A percentile compares a stretch with the other conserved stretches of the same genome.
These are phyloP conservation scores for Microbotryum silenes-acaulis DNA, from an alignment of 1,284 basidiomycete genomes.

Conservation along the genomic window DNA sequence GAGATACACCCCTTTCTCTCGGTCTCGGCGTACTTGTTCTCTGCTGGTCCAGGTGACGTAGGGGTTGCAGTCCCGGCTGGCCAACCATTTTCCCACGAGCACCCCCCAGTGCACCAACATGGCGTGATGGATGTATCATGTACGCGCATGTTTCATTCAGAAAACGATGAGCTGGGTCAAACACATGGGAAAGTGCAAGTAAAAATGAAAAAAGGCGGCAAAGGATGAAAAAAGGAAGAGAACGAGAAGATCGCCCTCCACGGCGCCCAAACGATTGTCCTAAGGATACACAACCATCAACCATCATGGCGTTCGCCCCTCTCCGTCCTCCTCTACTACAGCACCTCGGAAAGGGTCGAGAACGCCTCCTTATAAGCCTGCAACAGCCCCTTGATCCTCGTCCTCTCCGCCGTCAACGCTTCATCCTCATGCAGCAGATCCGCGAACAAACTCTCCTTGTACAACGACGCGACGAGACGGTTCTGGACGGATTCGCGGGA, in stretches of 20 bases:
- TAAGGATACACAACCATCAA: not conserved
- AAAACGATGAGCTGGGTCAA: too few species aligned
- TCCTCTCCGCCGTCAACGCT: constrained; percentile 81
- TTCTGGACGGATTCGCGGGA: constrained; percentile 96
- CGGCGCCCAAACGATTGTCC: not conserved
- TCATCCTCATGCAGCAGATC: constrained; percentile 95
- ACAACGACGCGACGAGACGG: constrained; percentile 80
- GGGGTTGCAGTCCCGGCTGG: too few species aligned
- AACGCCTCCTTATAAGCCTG: constrained; percentile 98
- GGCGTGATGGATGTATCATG: too few species aligned
- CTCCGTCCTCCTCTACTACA: constrained; percentile 10
- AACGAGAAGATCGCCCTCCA: not conserved
- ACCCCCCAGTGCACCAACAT: too few species aligned
- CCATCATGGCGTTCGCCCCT: not conserved
- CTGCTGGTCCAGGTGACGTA: too few species aligned
- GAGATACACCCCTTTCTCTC: too few species aligned
- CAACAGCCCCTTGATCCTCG: constrained; percentile 85
- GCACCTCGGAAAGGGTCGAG: constrained; percentile 35
- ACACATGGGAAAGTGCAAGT: too few species aligned
- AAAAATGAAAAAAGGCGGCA: too few species aligned
- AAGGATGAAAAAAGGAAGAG: not conserved
- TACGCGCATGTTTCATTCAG: too few species aligned
- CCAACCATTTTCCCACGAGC: too few species aligned
- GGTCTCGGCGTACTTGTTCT: too few species aligned
- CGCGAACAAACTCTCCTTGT: constrained; percentile 76